A percentile compares a stretch with the other conserved stretches of the same genome.
Evolutionary conservation across 2,329 filamentous ascomycete genomes (phyloP).

Genomic region (Penicillium nordicum): DNA sequence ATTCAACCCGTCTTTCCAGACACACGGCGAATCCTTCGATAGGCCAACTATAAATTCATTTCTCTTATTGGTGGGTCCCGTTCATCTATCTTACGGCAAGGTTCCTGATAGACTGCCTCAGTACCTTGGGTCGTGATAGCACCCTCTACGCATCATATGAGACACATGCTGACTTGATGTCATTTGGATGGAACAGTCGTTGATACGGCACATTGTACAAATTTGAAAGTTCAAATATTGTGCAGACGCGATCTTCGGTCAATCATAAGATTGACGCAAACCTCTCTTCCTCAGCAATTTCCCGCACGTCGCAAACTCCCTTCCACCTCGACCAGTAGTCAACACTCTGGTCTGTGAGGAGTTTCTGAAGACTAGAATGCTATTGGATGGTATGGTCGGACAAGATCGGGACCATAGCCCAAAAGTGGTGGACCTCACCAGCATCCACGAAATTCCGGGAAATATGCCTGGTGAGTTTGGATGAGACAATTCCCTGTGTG

Average conservation of each 20-base stretch:
- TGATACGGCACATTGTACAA: conserved; percentile 17
- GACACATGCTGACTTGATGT: conserved; percentile 27
- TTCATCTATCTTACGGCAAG: conserved; percentile 14
- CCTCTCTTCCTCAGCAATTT: conserved; percentile 2
- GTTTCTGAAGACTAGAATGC: conserved; percentile 25
- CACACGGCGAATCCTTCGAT: conserved; percentile 1
- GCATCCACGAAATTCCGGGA: conserved; percentile 41
- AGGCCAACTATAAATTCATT: conserved; percentile 10
- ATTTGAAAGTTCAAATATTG: neutral
- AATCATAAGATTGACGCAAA: conserved; percentile 3
- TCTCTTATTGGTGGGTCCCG: conserved; percentile 19
- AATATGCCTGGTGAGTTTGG: conserved; percentile 38
- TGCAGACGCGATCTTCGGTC: neutral
- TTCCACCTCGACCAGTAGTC: conserved; percentile 1
- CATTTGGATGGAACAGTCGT: conserved; percentile 19
- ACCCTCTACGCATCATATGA: conserved; percentile 15
- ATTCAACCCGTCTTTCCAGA: neutral
- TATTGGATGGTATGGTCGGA: conserved; percentile 39
- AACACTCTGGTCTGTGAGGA: conserved; percentile 9
- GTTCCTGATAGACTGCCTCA: conserved; percentile 20
- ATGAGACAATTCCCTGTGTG: conserved; percentile 13
- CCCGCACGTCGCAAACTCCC: neutral
- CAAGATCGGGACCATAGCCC: conserved; percentile 35
- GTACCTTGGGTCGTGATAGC: conserved; percentile 21
- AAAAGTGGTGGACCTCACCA: conserved; percentile 39